These are phyloP conservation scores for Globisporangium parvum DNA, from an alignment of 352 stramenopile species.

Conservation along the genomic window DNA sequence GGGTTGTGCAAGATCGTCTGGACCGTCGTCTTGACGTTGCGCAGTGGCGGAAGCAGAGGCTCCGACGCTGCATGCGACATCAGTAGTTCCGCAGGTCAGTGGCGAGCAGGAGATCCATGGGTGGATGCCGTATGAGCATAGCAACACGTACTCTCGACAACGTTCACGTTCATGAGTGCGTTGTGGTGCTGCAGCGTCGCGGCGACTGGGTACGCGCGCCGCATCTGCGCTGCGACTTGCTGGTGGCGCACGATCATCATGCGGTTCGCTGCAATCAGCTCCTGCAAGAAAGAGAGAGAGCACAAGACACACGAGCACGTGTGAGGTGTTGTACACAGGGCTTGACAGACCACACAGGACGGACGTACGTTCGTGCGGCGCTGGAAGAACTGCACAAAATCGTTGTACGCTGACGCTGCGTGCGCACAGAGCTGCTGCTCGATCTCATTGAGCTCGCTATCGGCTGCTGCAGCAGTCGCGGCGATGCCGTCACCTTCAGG, in stretches of 20 bases:
- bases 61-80: conserved; percentile 34
- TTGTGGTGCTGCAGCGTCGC: conserved; percentile 21
- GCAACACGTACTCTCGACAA: conserved; percentile 43
- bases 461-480: not conserved
- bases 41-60: conserved; percentile 16
- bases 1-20: conserved; percentile 26
- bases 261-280: conserved; percentile 55
- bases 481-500: not conserved
- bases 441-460: conserved; percentile 38
- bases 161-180: conserved; percentile 34
- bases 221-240: conserved; percentile 14
- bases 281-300: conserved; percentile 7
- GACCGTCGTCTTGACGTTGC: conserved; percentile 12
- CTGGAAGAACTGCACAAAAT: conserved; percentile 57
- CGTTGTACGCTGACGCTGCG: conserved; percentile 54
- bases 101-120: not conserved
- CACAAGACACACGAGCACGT: not conserved
- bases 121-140: not conserved
- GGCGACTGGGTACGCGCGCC: conserved; percentile 22
- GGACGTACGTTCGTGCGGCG: conserved; percentile 44
- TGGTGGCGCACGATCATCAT: conserved; percentile 34
- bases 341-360: not conserved
- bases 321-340: not conserved
- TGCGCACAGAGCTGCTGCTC: conserved; percentile 72
- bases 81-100: not conserved